phyloP scores from a whole-genome alignment of 1,139 yeast species.

The Yamadazyma buinensis region DNA sequence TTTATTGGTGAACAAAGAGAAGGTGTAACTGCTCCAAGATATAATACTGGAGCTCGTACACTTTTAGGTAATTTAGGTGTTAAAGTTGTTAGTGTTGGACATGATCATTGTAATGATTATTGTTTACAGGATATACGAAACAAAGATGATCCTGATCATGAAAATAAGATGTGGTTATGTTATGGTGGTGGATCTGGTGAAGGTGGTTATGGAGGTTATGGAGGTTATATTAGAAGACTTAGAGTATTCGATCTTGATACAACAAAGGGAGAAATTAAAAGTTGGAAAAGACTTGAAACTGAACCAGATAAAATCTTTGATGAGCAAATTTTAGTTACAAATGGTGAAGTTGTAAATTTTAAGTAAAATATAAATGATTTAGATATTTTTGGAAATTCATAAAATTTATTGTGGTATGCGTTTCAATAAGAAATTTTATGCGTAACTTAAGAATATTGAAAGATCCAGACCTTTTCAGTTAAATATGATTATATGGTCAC shows the following conservation, averaged over 20 bases:
- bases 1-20: constrained; percentile 63
- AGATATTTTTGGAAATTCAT: too few relatives aligned
- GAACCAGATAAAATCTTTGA: constrained; percentile 52
- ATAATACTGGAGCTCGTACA: constrained; percentile 62
- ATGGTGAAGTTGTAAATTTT: constrained; percentile 35
- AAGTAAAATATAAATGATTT: too few relatives aligned
- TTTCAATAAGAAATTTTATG: too few relatives aligned
- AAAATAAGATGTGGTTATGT: constrained; percentile 71
- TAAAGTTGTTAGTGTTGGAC: constrained; percentile 75
- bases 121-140: constrained; percentile 54
- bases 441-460: too few relatives aligned
- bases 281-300: constrained; percentile 71
- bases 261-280: constrained; percentile 44
- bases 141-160: constrained; percentile 15
- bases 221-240: constrained; percentile 74
- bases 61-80: constrained; percentile 63
- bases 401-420: too few relatives aligned
- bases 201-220: constrained; percentile 93
- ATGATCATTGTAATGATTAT: constrained; percentile 91
- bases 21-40: constrained; percentile 72
- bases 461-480: too few relatives aligned
- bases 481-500: too few relatives aligned
- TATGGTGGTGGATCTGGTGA: constrained; percentile 93
- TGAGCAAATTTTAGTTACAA: constrained; percentile 51
- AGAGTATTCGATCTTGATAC: constrained; percentile 68